These are phyloP conservation scores for Beauveria asiatica DNA, from an alignment of 2,329 filamentous ascomycete genomes.

Conservation along the genomic window DNA sequence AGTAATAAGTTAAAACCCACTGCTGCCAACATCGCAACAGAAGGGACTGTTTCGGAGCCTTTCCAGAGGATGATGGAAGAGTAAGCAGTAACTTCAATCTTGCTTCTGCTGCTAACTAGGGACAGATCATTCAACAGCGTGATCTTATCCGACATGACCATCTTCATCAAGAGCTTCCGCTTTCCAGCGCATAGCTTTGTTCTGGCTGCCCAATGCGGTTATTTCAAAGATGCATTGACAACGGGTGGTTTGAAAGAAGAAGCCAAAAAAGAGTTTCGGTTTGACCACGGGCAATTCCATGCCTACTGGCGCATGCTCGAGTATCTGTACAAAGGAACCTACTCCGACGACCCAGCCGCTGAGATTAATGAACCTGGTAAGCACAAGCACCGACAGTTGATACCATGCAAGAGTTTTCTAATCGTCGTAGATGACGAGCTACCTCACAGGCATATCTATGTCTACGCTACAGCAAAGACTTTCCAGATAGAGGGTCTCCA, in stretches of 20 bases:
- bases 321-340: background rate
- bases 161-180: background rate
- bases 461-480: background rate
- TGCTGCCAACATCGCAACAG: background rate
- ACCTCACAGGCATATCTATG: background rate
- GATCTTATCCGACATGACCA: background rate
- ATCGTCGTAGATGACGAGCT: background rate
- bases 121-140: conserved; percentile 2
- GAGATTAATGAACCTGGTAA: background rate
- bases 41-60: background rate
- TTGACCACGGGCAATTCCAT: background rate
- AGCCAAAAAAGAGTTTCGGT: background rate
- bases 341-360: background rate
- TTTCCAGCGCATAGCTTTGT: conserved; percentile 3
- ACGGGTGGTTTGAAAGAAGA: background rate
- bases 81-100: background rate
- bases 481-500: background rate
- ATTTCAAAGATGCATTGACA: background rate
- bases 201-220: background rate
- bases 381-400: too few species aligned
- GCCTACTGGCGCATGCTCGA: conserved; percentile 7
- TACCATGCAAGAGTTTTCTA: background rate
- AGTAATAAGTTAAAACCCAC: background rate
- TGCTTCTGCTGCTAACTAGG: background rate
- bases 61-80: conserved; percentile 2